Percentiles rank a stretch among this genome's conserved stretches.
Evolutionary conservation across 73 alveolate genomes (phyloP).

Genomic region (Symbiodinium pilosum): DNA sequence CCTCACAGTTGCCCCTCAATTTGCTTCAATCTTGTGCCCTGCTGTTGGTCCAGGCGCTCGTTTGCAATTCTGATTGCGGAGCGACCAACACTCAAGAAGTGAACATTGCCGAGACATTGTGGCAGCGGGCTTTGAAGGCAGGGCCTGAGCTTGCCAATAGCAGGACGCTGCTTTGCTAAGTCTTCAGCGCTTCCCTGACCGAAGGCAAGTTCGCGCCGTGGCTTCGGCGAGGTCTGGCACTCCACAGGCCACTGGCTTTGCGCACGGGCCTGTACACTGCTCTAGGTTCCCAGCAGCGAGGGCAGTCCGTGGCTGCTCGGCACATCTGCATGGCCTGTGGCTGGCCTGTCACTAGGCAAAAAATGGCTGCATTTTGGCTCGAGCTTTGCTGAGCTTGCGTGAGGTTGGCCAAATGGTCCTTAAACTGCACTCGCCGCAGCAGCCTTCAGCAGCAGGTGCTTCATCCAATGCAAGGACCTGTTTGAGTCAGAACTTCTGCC

Average conservation of each 20-base stretch:
- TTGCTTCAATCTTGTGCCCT: too few relatives aligned
- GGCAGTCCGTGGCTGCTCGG: conserved; percentile 84
- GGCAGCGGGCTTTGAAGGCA: neutral
- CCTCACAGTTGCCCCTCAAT: too few relatives aligned
- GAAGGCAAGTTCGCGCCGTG: neutral
- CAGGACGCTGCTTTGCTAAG: neutral
- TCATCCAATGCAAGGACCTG: too few relatives aligned
- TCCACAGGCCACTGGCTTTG: too few relatives aligned
- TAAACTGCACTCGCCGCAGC: conserved; percentile 6
- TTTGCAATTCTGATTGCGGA: neutral
- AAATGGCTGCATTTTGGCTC: too few relatives aligned
- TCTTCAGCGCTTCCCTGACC: too few relatives aligned
- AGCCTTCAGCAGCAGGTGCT: neutral
- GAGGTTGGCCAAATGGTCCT: conserved; percentile 1
- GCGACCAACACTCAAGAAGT: neutral
- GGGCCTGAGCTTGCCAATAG: neutral
- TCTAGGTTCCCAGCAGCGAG: conserved; percentile 51
- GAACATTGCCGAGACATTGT: neutral
- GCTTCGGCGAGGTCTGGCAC: neutral
- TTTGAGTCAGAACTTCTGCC: too few relatives aligned
- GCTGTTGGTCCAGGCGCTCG: neutral
- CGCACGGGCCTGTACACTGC: too few relatives aligned
- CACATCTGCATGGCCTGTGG: conserved; percentile 56
- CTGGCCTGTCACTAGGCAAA: neutral
- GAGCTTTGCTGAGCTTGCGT: too few relatives aligned